Base-by-base conservation (phyloP, 2,329 filamentous ascomycete species). In the Xylariaceae sp. region DNA sequence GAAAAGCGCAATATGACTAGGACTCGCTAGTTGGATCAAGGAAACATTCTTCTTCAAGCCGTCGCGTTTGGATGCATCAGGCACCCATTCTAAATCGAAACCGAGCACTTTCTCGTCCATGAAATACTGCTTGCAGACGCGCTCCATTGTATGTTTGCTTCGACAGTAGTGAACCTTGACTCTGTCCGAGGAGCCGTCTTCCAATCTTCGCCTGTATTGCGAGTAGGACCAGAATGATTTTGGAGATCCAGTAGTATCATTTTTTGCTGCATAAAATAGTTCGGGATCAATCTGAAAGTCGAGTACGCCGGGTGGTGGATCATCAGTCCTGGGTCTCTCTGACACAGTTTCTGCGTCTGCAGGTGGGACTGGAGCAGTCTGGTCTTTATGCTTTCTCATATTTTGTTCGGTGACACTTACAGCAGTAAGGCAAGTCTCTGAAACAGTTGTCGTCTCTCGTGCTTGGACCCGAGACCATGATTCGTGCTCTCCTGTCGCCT, bases 11-110 rank as follows among this genome's bases (percentile, higher is more conserved):
- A 96, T 85, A 12, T 83, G 85, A 53, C 85, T 81, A 39, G 87
- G 80, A 52, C 83, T 87, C 1, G 91, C 89, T 18, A 96, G 67
- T 67, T 96, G 92, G 39, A 96, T 85, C 35, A 96, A 69, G 0
- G 88, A 91, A 6, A 95, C 80, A 53, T 90, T 89, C 45, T 78
- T 74, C 56, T 87, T 85, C 4, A 83, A 69, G 3, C 75, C 73
- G 2, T 75, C 65, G 7, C 56, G 59, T 17, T 65, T 73, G 6
- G 63, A 71, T 0, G 81, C 75, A 6, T 77, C 71, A 1, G 73
- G 56, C 45, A 82, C 76, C 91, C 92, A 96, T 71, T 96, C 92
- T 54, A 96, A 77, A 62, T 96, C 91, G 53, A 96, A 90, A 0
- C 91, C 91, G n/a, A 96, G 66, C 2, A 95, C 69, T 36, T 81